phyloP scores from a whole-genome alignment of 768 basidiomycete genomes.

The Agaricus blazei region DNA sequence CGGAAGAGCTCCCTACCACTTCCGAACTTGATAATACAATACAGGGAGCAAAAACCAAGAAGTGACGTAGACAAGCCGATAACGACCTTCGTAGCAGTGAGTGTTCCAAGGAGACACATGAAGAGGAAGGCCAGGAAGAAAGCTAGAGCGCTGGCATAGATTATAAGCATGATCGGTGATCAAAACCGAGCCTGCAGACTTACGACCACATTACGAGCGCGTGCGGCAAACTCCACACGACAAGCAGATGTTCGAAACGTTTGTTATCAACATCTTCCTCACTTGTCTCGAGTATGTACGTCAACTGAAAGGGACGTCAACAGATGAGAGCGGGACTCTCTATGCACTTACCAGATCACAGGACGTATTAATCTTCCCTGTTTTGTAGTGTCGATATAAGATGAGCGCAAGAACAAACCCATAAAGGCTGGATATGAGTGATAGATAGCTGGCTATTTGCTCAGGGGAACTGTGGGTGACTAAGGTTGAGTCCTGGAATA shows the following conservation, averaged over 20 bases:
- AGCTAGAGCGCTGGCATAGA: neutral
- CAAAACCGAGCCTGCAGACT: neutral
- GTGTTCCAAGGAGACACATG: constrained; percentile 4
- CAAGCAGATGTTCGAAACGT: neutral
- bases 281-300: neutral
- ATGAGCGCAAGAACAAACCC: constrained; percentile 1
- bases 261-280: neutral
- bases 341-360: no score
- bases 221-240: constrained; percentile 8
- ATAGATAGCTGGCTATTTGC: constrained; percentile 5
- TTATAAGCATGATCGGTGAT: neutral
- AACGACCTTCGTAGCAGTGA: neutral
- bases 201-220: constrained; percentile 8
- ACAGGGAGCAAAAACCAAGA: neutral
- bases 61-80: neutral
- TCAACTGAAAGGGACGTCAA: neutral
- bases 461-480: constrained; percentile 2
- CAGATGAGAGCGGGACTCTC: no score
- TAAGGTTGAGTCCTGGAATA: neutral
- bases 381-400: constrained; percentile 1
- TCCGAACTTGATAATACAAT: constrained; percentile 1
- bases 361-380: neutral
- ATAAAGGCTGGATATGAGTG: neutral
- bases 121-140: constrained; percentile 5
- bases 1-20: neutral